Percentiles rank a stretch among this genome's conserved stretches.
Conservation (phyloP, 2,329 filamentous ascomycete genomes). For the Colletotrichum godetiae region DNA sequence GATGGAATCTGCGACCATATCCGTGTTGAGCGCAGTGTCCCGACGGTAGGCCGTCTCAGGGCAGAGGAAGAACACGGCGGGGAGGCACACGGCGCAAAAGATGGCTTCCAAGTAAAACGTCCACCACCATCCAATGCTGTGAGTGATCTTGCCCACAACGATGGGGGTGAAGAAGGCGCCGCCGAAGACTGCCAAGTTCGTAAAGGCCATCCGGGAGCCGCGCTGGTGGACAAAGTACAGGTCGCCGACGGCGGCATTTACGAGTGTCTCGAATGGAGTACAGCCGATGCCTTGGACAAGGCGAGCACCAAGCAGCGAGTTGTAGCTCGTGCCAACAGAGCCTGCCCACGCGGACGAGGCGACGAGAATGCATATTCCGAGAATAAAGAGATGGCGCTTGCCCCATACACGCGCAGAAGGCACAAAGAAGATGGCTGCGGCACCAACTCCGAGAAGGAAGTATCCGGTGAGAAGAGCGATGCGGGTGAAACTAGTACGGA, state of each 20-base stretch:
- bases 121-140: slow-evolving; percentile 83
- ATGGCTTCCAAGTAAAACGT: slow-evolving; percentile 90
- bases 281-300: slow-evolving; percentile 88
- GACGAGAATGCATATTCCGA: slow-evolving; percentile 81
- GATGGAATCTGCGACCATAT: slow-evolving; percentile 59
- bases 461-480: slow-evolving; percentile 88
- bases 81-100: slow-evolving; percentile 77
- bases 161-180: slow-evolving; percentile 80
- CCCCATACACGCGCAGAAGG: slow-evolving; percentile 91
- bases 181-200: slow-evolving; percentile 68
- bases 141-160: slow-evolving; percentile 88
- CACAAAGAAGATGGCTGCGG: slow-evolving; percentile 86
- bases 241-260: slow-evolving; percentile 91
- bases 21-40: slow-evolving; percentile 75
- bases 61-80: slow-evolving; percentile 80
- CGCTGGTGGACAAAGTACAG: slow-evolving; percentile 89
- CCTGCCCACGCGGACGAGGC: slow-evolving; percentile 83
- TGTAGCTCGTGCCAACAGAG: slow-evolving; percentile 73
- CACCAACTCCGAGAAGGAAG: slow-evolving; percentile 84
- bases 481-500: slow-evolving; percentile 74
- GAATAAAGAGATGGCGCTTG: slow-evolving; percentile 87
- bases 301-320: slow-evolving; percentile 79
- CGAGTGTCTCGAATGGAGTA: slow-evolving; percentile 89
- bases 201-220: slow-evolving; percentile 87
- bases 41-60: slow-evolving; percentile 84